Conservation (phyloP, 805 yeast species). For the Geotrichum ghanense region DNA sequence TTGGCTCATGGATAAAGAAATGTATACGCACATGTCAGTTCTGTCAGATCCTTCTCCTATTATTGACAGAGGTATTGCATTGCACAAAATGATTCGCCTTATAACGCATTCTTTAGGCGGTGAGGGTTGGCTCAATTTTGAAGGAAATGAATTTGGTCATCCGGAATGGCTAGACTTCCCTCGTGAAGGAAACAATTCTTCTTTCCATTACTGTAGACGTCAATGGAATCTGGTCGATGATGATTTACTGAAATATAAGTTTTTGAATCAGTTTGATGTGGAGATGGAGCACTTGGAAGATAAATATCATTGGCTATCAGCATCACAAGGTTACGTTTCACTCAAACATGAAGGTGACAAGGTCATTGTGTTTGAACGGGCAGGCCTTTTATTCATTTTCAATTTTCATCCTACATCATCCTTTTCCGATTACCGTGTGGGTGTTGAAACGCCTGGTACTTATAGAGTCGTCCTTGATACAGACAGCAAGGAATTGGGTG, state of each 20-base stretch:
- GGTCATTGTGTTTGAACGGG: constrained; percentile 79
- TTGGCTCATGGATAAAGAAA: constrained; percentile 97
- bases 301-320: constrained; percentile 57
- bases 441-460: constrained; percentile 71
- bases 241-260: constrained; percentile 65
- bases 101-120: constrained; percentile 90
- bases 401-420: constrained; percentile 84
- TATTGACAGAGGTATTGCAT: constrained; percentile 79
- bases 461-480: constrained; percentile 67
- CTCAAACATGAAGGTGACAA: constrained; percentile 84
- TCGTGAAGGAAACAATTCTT: constrained; percentile 73
- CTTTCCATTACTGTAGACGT: constrained; percentile 89
- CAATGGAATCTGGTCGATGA: constrained; percentile 85
- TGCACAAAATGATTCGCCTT: constrained; percentile 84
- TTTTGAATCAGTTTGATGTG: constrained; percentile 68
- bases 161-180: constrained; percentile 99
- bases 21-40: constrained; percentile 91
- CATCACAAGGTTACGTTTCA: constrained; percentile 73
- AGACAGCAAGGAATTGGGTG: constrained; percentile 65
- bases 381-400: constrained; percentile 72
- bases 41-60: constrained; percentile 62
- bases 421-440: constrained; percentile 77
- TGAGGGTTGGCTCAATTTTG: constrained; percentile 90
- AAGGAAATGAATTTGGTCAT: constrained; percentile 97
- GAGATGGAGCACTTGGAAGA: constrained; percentile 74